Evolutionary conservation across 1,139 yeast genomes (phyloP), one percentile per base, ranked within the genome.

Genomic region (Debaryomycetaceae sp.): DNA sequence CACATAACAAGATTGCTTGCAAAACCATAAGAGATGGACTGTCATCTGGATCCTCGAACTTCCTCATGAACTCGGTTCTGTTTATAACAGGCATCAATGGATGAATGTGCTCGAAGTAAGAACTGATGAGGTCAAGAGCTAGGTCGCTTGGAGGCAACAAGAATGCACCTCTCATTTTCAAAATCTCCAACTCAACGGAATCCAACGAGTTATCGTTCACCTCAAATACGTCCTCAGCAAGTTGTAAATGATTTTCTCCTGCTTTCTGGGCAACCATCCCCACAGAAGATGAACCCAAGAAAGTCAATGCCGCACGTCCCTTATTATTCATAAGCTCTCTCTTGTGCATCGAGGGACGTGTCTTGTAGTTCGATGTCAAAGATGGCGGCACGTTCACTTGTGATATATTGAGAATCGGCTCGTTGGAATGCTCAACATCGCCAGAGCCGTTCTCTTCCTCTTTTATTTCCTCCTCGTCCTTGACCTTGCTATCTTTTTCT

Each of bases 51-150:
- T 84, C 84, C 48, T 76, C 67, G 49, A 72, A 71, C 54, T 70
- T 70, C 42, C 71, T 60, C 82, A 84, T 77, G 58, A 87, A 87
- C 55, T 75, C 75, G 0, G 81, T 70, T 40, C 84, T 69, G 63
- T 86, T 81, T 44, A 87, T 69, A n/a, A 86, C 78, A 2, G 95
- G 95, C 66, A 84, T 78, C 38, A 79, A 60, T 1, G 90, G 90
- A 51, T 85, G 88, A 41, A 85, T 80, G 49, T 78, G 78, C 44
- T 78, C 80, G 56, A 87, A 87, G 62, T 76, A 87, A 38, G 80
- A 70, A 42, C 81, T 74, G 38, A 87, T 76, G 50, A 84, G 70
- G 52, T 81, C 86, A 53, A 79, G 79, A 45, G 87, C 77, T 14
- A 85, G 68, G 38, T 77, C 81, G 39, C 75, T 68, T 24, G 81